Evolutionary conservation across 2,329 filamentous ascomycete species (phyloP), one percentile per base, ranked within the genome.

Genomic region (Pyrenophora seminiperda): DNA sequence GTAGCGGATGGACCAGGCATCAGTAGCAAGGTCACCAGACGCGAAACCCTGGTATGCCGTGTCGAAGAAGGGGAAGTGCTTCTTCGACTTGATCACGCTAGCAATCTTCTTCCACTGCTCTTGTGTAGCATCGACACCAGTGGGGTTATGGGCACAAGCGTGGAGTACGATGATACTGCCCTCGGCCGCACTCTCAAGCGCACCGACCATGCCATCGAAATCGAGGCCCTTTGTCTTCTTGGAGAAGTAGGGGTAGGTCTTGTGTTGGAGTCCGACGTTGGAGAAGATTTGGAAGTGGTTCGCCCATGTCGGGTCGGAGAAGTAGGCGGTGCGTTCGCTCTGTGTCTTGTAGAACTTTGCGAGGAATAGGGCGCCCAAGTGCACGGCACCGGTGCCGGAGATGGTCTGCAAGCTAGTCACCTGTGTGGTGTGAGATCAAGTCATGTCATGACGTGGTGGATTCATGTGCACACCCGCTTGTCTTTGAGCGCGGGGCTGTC

Each of bases 211-310:
- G 76, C 91, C 93, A 53, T 89, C 85, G 68, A 96, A 92, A 76
- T 97, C 91, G 43, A 99, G 86, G 41, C 91, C 92, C 73, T 91
- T 92, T 60, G 92, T 96, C 71, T 89, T 73, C 73, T 90, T 85
- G 74, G 86, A 87, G 79, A 96, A 99, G 82, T 99, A 99, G 41
- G 93, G 94, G 79, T 99, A 99, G 60, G 84, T 84, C 62, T 87
- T 87, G 65, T 91, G 84, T 27, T 84, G 78, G 22, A 97, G 80
- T 64, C 83, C 82, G 70, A 97, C 91, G 72, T 97, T 97, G 76
- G 81, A 84, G 80, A 99, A 96, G 81, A 99, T 97, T 76, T 97
- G 94, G 79, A 95, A 87, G 85, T 99, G 94, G 80, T 99, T 99
- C 63, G 89, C 91, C 94, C 94, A 99, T 55, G 94, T 99, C 44